Evolutionary conservation across 257 asterid species (phyloP).

Genomic region (Solanum clarkiae): DNA sequence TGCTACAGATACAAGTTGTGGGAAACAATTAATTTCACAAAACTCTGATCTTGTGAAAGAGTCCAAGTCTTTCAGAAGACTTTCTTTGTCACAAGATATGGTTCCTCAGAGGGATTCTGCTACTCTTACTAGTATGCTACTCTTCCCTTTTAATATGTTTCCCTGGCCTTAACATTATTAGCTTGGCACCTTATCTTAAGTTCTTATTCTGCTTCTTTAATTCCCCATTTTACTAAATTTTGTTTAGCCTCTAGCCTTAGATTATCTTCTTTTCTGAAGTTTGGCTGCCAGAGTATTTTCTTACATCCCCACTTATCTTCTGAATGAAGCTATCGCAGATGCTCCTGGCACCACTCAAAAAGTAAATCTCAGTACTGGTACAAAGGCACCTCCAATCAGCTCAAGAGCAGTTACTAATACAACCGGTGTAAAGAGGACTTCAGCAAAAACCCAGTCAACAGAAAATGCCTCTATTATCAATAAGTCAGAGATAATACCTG

Average conservation of each 20-base stretch:
- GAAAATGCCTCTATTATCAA: constrained; percentile 30
- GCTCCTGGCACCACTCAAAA: constrained; percentile 72
- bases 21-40: constrained; percentile 69
- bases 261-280: neutral
- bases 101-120: constrained; percentile 67
- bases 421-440: constrained; percentile 49
- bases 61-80: constrained; percentile 50
- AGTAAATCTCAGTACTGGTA: constrained; percentile 31
- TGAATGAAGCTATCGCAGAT: constrained; percentile 50
- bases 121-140: constrained; percentile 48
- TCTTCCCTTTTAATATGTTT: constrained; percentile 10
- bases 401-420: constrained; percentile 29
- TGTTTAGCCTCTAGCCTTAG: neutral
- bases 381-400: constrained; percentile 42
- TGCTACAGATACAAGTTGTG: constrained; percentile 41
- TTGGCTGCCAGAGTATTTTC: neutral
- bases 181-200: neutral
- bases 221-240: neutral
- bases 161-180: neutral
- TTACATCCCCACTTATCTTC: constrained; percentile 6
- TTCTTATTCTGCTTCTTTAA: neutral
- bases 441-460: constrained; percentile 48
- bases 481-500: constrained; percentile 67
- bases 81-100: constrained; percentile 51
- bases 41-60: constrained; percentile 69